Percentiles rank a stretch among this genome's conserved stretches.
Evolutionary conservation across 164 flowering plant species (phyloP).

Genomic region (Berberis vulgaris): DNA sequence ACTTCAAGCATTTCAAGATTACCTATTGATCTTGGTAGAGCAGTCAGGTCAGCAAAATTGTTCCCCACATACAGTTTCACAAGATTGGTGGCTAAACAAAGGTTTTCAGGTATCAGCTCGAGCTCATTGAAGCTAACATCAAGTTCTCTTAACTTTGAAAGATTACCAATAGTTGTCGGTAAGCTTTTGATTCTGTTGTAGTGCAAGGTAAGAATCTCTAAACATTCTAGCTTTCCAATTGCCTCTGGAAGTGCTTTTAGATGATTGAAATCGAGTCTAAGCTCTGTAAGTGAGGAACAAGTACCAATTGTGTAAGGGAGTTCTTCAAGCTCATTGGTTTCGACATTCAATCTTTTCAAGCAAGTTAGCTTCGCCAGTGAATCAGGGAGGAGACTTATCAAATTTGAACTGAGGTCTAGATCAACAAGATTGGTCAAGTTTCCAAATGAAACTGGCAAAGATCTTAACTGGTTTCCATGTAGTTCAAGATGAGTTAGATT

Average conservation of each 20-base stretch:
- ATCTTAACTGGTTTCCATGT: constrained; percentile 41
- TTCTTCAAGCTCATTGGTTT: constrained; percentile 64
- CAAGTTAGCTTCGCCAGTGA: constrained; percentile 36
- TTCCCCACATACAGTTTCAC: constrained; percentile 48
- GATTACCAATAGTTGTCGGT: constrained; percentile 62
- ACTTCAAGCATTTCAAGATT: constrained; percentile 65
- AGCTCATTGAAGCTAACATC: constrained; percentile 70
- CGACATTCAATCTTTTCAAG: constrained; percentile 40
- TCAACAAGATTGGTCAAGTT: constrained; percentile 38
- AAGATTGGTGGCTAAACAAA: constrained; percentile 48
- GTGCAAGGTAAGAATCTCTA: constrained; percentile 51
- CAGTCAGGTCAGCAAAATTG: constrained; percentile 57
- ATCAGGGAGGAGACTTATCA: constrained; percentile 40
- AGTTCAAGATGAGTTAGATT: constrained; percentile 47
- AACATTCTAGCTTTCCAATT: constrained; percentile 48
- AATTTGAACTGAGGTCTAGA: constrained; percentile 58
- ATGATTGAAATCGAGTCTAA: constrained; percentile 52
- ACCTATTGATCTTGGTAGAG: constrained; percentile 61
- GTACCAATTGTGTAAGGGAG: constrained; percentile 61
- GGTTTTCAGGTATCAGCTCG: constrained; percentile 48
- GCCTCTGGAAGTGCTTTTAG: constrained; percentile 67
- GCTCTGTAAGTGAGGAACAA: constrained; percentile 50
- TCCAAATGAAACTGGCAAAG: constrained; percentile 52
- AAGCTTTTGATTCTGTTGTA: constrained; percentile 50
- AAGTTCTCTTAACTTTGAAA: constrained; percentile 45